Conservation (phyloP, 495 filamentous ascomycete species). For the Geoglossum glabrum region DNA sequence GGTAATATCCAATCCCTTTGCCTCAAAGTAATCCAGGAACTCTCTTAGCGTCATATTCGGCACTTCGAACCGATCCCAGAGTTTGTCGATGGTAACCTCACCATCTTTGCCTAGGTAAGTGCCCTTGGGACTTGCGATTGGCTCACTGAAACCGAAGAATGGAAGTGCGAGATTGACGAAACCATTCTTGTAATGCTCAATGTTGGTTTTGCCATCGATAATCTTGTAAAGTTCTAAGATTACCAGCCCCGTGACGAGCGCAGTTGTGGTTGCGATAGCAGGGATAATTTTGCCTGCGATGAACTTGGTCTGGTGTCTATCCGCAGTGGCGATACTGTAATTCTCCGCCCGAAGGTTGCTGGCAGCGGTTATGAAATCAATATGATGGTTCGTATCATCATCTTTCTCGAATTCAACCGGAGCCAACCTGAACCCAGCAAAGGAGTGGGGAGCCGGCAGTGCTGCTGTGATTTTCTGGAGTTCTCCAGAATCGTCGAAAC, state of each 20-base stretch:
- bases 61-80: constrained; percentile 96
- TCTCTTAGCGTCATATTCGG: constrained; percentile 66
- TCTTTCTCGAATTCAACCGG: constrained; percentile 99
- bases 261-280: constrained; percentile 93
- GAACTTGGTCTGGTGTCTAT: constrained; percentile 96
- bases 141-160: constrained; percentile 96
- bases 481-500: constrained; percentile 50
- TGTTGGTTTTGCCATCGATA: constrained; percentile 79
- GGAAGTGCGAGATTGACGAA: constrained; percentile 94
- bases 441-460: constrained; percentile 56
- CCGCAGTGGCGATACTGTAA: constrained; percentile 82
- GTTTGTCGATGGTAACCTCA: constrained; percentile 76
- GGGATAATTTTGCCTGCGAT: constrained; percentile 99
- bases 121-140: constrained; percentile 78
- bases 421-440: constrained; percentile 69
- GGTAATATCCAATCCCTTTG: constrained; percentile 58
- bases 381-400: constrained; percentile 93
- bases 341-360: constrained; percentile 95
- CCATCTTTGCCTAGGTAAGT: constrained; percentile 56
- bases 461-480: constrained; percentile 41
- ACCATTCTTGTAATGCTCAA: constrained; percentile 98
- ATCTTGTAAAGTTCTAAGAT: constrained; percentile 92
- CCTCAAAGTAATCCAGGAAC: constrained; percentile 61
- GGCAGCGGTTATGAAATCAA: constrained; percentile 95
- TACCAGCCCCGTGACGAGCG: constrained; percentile 84